A percentile compares a stretch with the other conserved stretches of the same genome.
phyloP scores from a whole-genome alignment of 805 yeast genomes.

The Zygoascus ofunaensis region DNA sequence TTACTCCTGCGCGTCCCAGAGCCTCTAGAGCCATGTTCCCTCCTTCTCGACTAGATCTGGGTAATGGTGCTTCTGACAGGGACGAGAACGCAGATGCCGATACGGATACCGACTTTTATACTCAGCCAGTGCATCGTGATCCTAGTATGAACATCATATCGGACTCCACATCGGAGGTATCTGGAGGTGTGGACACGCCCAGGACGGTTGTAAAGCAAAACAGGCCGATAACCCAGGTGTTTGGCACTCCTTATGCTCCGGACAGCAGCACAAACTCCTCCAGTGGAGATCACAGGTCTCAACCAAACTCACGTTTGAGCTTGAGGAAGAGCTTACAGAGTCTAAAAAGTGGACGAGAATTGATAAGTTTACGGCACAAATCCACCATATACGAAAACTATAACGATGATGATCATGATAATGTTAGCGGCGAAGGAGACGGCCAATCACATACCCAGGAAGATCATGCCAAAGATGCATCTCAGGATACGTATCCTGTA shows the following conservation, averaged over 20 bases:
- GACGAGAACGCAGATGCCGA: not conserved
- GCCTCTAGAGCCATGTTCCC: too few relatives aligned
- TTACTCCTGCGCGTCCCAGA: not conserved
- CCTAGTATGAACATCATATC: not conserved
- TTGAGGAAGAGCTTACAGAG: too few relatives aligned
- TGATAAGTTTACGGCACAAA: too few relatives aligned
- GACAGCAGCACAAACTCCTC: not conserved
- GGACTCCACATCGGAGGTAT: too few relatives aligned
- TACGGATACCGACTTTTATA: not conserved
- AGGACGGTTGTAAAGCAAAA: not conserved
- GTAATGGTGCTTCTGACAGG: too few relatives aligned
- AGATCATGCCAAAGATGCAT: not conserved
- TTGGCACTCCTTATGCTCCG: conserved; percentile 4
- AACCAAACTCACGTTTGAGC: too few relatives aligned
- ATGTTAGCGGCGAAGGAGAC: too few relatives aligned
- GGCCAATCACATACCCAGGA: too few relatives aligned
- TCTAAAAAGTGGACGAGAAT: too few relatives aligned
- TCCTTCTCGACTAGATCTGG: not conserved
- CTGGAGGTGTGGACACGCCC: not conserved
- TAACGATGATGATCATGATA: too few relatives aligned
- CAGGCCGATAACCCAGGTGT: conserved; percentile 1
- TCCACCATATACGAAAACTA: too few relatives aligned
- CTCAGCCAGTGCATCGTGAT: conserved; percentile 1
- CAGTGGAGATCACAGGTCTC: too few relatives aligned
- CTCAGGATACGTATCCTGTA: not conserved